Evolutionary conservation across 164 flowering plant species (phyloP), one percentile per base, ranked within the genome.

Genomic region (Vitis riparia): DNA sequence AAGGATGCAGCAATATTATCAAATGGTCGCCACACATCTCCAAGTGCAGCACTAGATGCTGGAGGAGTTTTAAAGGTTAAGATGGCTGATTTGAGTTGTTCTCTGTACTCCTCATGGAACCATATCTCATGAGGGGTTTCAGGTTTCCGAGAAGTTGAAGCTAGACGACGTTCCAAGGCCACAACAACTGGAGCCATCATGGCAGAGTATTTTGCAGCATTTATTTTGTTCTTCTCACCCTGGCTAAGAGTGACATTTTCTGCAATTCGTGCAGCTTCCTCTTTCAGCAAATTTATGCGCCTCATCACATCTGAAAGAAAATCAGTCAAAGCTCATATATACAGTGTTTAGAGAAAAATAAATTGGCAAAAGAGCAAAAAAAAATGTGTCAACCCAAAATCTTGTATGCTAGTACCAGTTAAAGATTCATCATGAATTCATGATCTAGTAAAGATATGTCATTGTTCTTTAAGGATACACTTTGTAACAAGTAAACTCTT

Each of bases 161-260:
- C 88, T 52, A 95, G 81, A 69, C 99, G 99, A 11, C 99, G 97
- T 76, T 95, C 99, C 84, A 95, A 83, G 68, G 97, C 90, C 65
- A 95, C 98, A 80, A 91, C 78, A 67, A 95, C 79, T 17, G 99
- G 98, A 71, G 99, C 94, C 99, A 95, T 95, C 97, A 95, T 91
- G 32, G 98, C 99, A 8, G 97, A 88, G 79, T 91, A 95, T 75
- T 89, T 92, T 52, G 99, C 97, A 74, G 97, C 92, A 84, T 86
- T 95, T 71, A 95, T 95, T 74, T 91, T 93, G 80, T 73, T 84
- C 82, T 95, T 95, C 83, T 95, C 98, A 76, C 74, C 81, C 67
- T 79, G 89, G 75, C 88, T 93, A 53, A 92, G 89, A 62, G 99
- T 95, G 63, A 65, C 78, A 82, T 91, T 95, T 70, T 87, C 94